phyloP scores from a whole-genome alignment of 1,284 basidiomycete genomes.

The Microbotryum scabiosae region DNA sequence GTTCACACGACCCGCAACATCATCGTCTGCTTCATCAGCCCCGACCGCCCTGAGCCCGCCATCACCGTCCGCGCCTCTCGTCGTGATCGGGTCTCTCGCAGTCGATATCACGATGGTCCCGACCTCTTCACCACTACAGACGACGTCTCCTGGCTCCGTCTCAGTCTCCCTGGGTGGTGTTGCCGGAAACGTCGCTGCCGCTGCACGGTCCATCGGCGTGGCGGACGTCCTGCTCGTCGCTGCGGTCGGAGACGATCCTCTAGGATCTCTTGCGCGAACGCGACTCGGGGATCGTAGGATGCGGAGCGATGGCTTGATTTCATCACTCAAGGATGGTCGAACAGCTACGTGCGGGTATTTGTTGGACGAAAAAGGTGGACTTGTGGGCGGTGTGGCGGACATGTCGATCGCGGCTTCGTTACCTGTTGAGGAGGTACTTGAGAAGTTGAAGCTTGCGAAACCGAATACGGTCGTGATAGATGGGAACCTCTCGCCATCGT shows the following conservation, averaged over 20 bases:
- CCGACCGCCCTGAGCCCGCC: background rate
- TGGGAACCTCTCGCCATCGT: constrained; percentile 59
- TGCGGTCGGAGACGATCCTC: constrained; percentile 36
- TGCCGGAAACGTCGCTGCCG: constrained; percentile 86
- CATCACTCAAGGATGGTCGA: constrained; percentile 41
- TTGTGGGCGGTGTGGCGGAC: constrained; percentile 80
- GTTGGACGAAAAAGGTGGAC: constrained; percentile 60
- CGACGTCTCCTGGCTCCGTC: constrained; percentile 74
- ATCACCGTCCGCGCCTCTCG: background rate
- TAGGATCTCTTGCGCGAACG: constrained; percentile 64
- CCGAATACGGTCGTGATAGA: constrained; percentile 69
- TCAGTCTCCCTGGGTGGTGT: constrained; percentile 77
- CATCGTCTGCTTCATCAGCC: background rate
- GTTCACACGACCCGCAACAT: background rate
- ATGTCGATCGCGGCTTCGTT: constrained; percentile 60
- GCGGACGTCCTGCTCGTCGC: constrained; percentile 43
- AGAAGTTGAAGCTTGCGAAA: constrained; percentile 42
- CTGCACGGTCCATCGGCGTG: constrained; percentile 54
- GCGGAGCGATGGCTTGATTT: constrained; percentile 65
- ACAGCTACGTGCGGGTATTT: constrained; percentile 81
- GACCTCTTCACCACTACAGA: constrained; percentile 43
- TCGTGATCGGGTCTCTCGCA: constrained; percentile 75
- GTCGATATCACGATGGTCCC: constrained; percentile 65
- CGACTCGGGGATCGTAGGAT: constrained; percentile 59
- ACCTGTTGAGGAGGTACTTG: constrained; percentile 42